Percentiles rank a stretch among this genome's conserved stretches.
These are phyloP conservation scores for Parasitella parasitica DNA, from an alignment of 371 early-diverging fungal species.

Conservation along the genomic window DNA sequence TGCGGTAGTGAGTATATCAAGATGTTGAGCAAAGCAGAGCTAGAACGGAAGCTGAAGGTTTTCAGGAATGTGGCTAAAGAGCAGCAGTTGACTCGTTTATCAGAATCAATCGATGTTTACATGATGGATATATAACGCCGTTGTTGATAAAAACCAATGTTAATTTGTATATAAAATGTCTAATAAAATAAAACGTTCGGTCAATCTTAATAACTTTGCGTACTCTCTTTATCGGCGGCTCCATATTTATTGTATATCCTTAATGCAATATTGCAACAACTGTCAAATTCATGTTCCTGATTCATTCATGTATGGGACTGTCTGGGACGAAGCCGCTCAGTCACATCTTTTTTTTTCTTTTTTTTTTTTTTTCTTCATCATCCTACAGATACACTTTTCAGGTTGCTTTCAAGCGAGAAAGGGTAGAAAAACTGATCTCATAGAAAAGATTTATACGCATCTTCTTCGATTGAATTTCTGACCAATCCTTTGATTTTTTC, in stretches of 20 bases:
- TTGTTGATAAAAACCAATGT: no score
- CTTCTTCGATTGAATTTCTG: neutral
- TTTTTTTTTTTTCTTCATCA: neutral
- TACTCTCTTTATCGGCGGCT: no score
- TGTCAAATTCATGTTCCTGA: no score
- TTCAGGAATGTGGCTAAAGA: conserved; percentile 66
- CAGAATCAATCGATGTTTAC: conserved; percentile 58
- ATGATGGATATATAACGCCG: conserved; percentile 13
- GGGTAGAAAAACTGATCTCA: neutral
- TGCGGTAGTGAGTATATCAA: conserved; percentile 62
- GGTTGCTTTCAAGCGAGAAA: neutral
- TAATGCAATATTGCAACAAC: no score
- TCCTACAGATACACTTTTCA: neutral
- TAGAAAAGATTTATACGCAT: neutral
- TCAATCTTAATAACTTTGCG: no score
- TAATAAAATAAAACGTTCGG: no score
- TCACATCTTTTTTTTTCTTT: neutral
- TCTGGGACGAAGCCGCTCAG: neutral
- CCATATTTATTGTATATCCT: no score
- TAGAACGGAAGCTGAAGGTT: conserved; percentile 56
- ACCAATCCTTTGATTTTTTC: neutral
- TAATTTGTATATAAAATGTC: no score
- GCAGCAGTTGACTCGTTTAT: conserved; percentile 55
- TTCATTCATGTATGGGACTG: neutral
- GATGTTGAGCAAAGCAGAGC: conserved; percentile 46